Percentiles rank a stretch among this genome's conserved stretches.
Conservation (phyloP, 768 basidiomycete genomes). For the Phanerodontia chrysosporium region DNA sequence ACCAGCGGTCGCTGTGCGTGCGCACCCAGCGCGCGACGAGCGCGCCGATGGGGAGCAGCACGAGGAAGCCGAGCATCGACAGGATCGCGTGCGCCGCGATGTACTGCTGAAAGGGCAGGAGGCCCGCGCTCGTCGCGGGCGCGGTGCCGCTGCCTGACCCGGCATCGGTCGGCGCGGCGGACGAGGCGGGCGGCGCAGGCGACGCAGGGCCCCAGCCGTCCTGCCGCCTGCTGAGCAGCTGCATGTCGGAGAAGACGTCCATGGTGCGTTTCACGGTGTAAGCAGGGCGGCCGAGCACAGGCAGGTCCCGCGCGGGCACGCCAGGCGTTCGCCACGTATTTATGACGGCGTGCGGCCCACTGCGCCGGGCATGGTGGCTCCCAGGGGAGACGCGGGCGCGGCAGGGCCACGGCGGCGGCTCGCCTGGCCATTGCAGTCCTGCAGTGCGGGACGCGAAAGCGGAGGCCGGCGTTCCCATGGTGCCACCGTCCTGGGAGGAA, state of each 20-base stretch:
- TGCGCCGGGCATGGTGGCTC: no score
- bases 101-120: conserved; percentile 44
- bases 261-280: no score
- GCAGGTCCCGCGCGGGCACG: no score
- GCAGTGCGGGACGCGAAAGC: no score
- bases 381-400: no score
- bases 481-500: no score
- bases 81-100: conserved; percentile 52
- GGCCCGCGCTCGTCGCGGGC: not conserved
- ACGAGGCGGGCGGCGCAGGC: not conserved
- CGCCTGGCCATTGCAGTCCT: no score
- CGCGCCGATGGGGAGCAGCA: conserved; percentile 55
- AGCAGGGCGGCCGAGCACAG: no score
- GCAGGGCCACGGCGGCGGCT: no score
- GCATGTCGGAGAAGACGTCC: not conserved
- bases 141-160: not conserved
- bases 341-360: no score
- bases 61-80: conserved; percentile 47
- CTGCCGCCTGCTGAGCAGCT: not conserved
- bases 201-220: not conserved
- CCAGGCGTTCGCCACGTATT: no score
- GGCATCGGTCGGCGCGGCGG: not conserved
- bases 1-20: conserved; percentile 44
- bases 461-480: no score
- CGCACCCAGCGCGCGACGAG: conserved; percentile 51